These are phyloP conservation scores for Dendrostoma leiphaemia DNA, from an alignment of 2,329 filamentous ascomycete genomes.

Conservation along the genomic window DNA sequence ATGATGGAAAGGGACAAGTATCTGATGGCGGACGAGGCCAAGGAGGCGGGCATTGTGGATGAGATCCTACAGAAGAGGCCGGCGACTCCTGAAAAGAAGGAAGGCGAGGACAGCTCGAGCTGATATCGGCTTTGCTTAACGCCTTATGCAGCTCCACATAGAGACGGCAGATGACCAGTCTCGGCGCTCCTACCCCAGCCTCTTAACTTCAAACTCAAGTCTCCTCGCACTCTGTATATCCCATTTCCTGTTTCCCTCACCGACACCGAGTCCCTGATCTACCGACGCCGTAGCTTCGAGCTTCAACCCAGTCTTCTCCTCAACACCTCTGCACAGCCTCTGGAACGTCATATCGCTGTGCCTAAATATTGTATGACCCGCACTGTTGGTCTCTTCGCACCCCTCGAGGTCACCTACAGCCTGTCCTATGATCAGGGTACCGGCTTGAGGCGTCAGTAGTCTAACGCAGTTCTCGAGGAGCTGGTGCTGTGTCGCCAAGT, in stretches of 20 bases:
- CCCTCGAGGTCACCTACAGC: constrained; percentile 18
- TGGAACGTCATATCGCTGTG: constrained; percentile 20
- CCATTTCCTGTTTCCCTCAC: not conserved
- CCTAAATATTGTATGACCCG: not conserved
- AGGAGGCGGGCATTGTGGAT: constrained; percentile 89
- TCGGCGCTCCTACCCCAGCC: not conserved
- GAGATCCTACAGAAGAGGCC: constrained; percentile 71
- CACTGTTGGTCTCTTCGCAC: not conserved
- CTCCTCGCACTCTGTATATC: not conserved
- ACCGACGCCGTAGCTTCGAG: constrained; percentile 1
- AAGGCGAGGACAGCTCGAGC: not conserved
- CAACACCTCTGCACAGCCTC: constrained; percentile 19
- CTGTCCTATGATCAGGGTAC: constrained; percentile 17
- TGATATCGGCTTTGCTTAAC: too few relatives aligned
- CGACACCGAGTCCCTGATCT: constrained; percentile 6
- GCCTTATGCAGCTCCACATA: not conserved
- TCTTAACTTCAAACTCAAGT: not conserved
- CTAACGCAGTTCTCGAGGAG: constrained; percentile 24
- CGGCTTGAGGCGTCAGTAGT: constrained; percentile 22
- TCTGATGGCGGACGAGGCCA: constrained; percentile 81
- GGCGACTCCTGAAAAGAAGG: constrained; percentile 9
- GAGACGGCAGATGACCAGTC: not conserved
- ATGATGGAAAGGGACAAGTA: constrained; percentile 98
- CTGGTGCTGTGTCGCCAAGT: constrained; percentile 26
- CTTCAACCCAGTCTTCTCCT: constrained; percentile 14